These are phyloP conservation scores for Mallotus repandus DNA, from an alignment of 441 rosid genomes.

Conservation along the genomic window DNA sequence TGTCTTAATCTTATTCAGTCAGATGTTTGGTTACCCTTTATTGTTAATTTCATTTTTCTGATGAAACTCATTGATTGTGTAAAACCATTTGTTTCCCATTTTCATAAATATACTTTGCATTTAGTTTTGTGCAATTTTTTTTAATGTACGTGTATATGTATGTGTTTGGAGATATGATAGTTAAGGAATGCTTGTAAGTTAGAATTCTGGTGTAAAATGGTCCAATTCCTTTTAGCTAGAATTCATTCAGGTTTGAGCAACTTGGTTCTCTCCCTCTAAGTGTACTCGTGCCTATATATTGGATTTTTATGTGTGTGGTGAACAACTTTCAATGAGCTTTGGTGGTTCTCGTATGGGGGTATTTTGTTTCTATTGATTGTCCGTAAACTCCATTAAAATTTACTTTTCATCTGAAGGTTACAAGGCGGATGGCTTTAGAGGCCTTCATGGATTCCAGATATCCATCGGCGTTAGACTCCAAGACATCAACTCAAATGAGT, in stretches of 20 bases:
- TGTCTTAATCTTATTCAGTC: not conserved
- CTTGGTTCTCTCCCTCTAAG: not conserved
- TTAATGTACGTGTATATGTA: too few relatives aligned
- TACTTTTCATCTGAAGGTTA: conserved; percentile 23
- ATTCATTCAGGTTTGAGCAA: not conserved
- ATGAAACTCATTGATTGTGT: too few relatives aligned
- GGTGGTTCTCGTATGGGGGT: conserved; percentile 4
- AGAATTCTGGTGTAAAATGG: not conserved
- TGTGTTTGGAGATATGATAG: too few relatives aligned
- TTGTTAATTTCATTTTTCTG: not conserved
- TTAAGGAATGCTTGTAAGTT: not conserved
- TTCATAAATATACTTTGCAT: too few relatives aligned
- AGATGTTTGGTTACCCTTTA: not conserved
- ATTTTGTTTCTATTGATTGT: conserved; percentile 14
- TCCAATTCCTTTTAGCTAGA: not conserved
- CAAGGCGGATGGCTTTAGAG: conserved; percentile 49
- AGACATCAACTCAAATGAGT: conserved; percentile 57
- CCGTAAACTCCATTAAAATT: conserved; percentile 11
- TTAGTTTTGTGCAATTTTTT: too few relatives aligned
- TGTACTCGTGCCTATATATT: not conserved
- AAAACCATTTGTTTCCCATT: not conserved
- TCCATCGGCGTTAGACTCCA: conserved; percentile 46
- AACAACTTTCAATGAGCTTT: conserved; percentile 1
- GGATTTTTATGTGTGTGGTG: not conserved
- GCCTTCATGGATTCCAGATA: conserved; percentile 45